A percentile compares a stretch with the other conserved stretches of the same genome.
These are phyloP conservation scores for Fusarium marasasianum DNA, from an alignment of 2,329 filamentous ascomycete genomes.

Conservation along the genomic window DNA sequence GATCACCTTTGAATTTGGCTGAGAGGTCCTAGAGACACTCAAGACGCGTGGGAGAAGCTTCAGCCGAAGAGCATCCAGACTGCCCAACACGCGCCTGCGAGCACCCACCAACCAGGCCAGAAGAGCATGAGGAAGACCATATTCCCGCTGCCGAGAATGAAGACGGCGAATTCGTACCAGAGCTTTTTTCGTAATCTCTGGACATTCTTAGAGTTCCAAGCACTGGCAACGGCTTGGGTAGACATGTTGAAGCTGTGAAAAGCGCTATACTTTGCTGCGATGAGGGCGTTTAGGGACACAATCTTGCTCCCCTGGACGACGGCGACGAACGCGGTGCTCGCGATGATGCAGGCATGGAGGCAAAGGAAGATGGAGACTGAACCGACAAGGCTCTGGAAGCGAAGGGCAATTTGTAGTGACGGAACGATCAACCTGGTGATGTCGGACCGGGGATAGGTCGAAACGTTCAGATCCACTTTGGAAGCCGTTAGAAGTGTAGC, in stretches of 20 bases:
- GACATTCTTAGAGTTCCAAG: slow-evolving; percentile 52
- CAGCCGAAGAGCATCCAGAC: slow-evolving; percentile 49
- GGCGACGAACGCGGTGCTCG: slow-evolving; percentile 40
- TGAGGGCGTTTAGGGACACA: slow-evolving; percentile 40
- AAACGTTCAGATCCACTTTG: slow-evolving; percentile 46
- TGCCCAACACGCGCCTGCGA: slow-evolving; percentile 51
- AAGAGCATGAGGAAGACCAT: slow-evolving; percentile 60
- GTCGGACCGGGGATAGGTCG: slow-evolving; percentile 45
- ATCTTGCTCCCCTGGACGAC: slow-evolving; percentile 40
- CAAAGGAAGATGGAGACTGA: slow-evolving; percentile 45
- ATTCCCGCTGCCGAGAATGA: slow-evolving; percentile 62
- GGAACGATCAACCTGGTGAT: slow-evolving; percentile 48
- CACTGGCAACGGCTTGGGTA: slow-evolving; percentile 36
- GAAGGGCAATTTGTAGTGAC: slow-evolving; percentile 47
- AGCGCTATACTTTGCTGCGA: slow-evolving; percentile 44
- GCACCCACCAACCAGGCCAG: slow-evolving; percentile 66
- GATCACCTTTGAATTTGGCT: slow-evolving; percentile 16
- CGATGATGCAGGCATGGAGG: slow-evolving; percentile 45
- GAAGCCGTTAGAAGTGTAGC: slow-evolving; percentile 52
- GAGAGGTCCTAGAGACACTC: slow-evolving; percentile 12
- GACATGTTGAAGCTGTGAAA: slow-evolving; percentile 45
- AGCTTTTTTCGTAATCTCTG: slow-evolving; percentile 56
- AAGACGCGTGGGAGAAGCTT: slow-evolving; percentile 25
- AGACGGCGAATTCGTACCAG: slow-evolving; percentile 61
- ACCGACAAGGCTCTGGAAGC: slow-evolving; percentile 49